Conservation (phyloP, 495 filamentous ascomycete species). For the Cercophora scortea region DNA sequence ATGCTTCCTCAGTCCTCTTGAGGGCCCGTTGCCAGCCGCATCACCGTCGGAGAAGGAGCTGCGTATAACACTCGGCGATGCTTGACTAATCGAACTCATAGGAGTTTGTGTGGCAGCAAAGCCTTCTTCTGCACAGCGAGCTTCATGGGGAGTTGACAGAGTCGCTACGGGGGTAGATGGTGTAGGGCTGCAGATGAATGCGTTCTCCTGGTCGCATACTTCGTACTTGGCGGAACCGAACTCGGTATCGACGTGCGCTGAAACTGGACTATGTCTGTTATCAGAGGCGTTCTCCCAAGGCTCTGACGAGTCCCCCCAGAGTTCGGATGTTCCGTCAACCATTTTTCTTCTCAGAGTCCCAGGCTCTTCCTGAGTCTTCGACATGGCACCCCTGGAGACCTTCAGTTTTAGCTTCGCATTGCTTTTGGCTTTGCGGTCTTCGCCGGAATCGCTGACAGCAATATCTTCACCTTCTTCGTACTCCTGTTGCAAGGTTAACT, state of each 20-base stretch:
- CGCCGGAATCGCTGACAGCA: neutral
- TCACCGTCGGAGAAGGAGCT: constrained; percentile 6
- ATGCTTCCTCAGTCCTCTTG: constrained; percentile 12
- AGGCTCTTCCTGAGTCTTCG: constrained; percentile 1
- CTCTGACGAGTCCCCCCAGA: neutral
- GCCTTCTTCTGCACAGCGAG: neutral
- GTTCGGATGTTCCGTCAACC: neutral
- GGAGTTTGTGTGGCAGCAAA: neutral
- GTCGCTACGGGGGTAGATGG: neutral
- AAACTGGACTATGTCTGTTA: neutral
- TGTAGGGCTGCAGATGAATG: neutral
- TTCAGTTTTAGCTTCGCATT: constrained; percentile 13
- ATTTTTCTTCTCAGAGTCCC: neutral
- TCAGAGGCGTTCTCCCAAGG: neutral
- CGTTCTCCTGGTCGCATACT: neutral
- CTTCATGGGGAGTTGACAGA: too few relatives aligned
- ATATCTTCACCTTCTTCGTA: neutral
- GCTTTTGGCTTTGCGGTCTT: neutral
- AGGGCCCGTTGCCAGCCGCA: constrained; percentile 5
- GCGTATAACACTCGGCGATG: neutral
- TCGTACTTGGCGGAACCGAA: neutral
- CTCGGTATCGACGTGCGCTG: neutral
- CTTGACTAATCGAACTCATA: neutral
- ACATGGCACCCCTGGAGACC: constrained; percentile 19
- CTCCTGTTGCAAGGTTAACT: neutral